These are phyloP conservation scores for Saprolegnia diclina DNA, from an alignment of 352 stramenopile species.

Conservation along the genomic window DNA sequence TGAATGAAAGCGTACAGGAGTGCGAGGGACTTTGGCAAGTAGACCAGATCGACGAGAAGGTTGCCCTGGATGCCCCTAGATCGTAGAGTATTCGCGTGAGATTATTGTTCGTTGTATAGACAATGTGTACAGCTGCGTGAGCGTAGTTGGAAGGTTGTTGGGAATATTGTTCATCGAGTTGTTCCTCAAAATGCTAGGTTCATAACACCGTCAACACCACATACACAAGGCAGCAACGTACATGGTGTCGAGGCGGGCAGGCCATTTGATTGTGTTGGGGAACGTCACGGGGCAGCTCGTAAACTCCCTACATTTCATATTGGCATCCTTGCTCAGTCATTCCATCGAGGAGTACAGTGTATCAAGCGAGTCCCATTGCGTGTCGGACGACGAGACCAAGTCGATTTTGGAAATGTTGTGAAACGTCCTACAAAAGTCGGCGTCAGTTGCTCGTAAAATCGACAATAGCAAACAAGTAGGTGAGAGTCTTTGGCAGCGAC, in stretches of 20 bases:
- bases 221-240: not conserved
- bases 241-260: not conserved
- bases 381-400: too few species aligned
- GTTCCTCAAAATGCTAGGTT: not conserved
- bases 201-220: not conserved
- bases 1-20: conserved; percentile 6
- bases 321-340: too few species aligned
- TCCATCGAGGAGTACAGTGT: too few species aligned
- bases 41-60: not conserved
- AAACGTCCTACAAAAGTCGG: too few species aligned
- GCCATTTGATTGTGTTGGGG: not conserved
- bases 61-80: not conserved
- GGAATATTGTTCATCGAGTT: conserved; percentile 3
- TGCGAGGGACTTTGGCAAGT: not conserved
- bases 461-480: too few species aligned
- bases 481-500: too few species aligned
- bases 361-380: too few species aligned
- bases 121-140: not conserved
- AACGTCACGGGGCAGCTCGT: not conserved
- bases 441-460: too few species aligned
- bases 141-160: not conserved
- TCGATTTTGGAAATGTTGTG: too few species aligned
- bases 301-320: too few species aligned
- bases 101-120: not conserved
- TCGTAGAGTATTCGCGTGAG: not conserved